phyloP scores from a whole-genome alignment of 208 protist genomes.

The Crithidia thermophila region DNA sequence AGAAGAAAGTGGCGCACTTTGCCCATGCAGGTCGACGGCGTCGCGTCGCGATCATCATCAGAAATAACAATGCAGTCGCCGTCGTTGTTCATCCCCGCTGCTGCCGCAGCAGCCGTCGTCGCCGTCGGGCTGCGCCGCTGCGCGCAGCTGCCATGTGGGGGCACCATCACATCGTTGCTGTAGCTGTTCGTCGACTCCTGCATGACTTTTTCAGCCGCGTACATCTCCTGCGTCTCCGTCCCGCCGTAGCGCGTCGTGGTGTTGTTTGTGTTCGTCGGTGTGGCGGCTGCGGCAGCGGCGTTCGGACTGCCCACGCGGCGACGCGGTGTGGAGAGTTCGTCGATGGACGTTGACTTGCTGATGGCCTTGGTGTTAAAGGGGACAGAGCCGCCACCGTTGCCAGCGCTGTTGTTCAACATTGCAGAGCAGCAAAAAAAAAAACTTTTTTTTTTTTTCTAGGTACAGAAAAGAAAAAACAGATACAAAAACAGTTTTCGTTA shows the following conservation, averaged over 20 bases:
- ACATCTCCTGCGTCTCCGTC: not conserved
- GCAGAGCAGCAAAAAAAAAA: no score
- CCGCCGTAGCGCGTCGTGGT: not conserved
- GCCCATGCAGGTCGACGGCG: not conserved
- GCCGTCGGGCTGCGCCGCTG: no score
- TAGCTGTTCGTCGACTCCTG: not conserved
- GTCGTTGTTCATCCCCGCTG: not conserved
- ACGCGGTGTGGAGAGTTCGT: no score
- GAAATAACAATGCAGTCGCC: not conserved
- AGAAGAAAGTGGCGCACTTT: slow-evolving; percentile 19
- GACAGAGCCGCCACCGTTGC: no score
- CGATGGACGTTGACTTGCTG: no score
- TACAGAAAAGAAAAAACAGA: no score
- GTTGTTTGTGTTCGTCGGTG: not conserved
- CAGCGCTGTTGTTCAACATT: no score
- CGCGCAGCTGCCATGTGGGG: no score
- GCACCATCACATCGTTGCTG: not conserved
- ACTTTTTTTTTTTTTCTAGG: no score
- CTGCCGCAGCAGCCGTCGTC: not conserved
- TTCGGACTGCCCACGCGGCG: no score
- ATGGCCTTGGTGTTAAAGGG: no score
- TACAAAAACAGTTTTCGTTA: no score
- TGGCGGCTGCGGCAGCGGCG: not conserved
- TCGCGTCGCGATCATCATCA: not conserved
- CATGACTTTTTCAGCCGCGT: not conserved